Evolutionary conservation across 257 asterid species (phyloP), one percentile per base, ranked within the genome.

Genomic region (Dorcoceras hygrometricum): DNA sequence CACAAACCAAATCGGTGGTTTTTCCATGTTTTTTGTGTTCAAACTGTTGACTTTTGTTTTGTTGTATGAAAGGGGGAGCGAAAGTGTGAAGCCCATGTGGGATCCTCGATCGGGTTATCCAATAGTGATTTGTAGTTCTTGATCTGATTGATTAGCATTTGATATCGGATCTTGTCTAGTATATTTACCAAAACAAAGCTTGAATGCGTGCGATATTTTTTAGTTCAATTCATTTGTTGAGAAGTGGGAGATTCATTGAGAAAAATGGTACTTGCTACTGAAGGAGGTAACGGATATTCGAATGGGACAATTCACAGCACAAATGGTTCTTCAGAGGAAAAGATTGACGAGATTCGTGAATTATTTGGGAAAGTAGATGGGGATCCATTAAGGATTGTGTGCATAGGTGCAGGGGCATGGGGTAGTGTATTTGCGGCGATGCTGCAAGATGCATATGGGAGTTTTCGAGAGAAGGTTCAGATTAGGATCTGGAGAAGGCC

Each of bases 391-490:
- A 82, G 94, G 81, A 90, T 93, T 5, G 96, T 85, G 11, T 88
- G 87, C 24, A 87, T 93, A 0, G 97, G 97, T 18, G 98, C 96
- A 14, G 98, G 97, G 60, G 98, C 98, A 19, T 93, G 98, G 97
- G 98, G 98, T 8, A 86, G 97, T 73, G 98, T 90, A 4, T 93
- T 93, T 77, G 83, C 81, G 8, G 97, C 98, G 23, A 74, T 93
- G 94, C 84, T 93, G 34, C 98, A 93, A 71, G 96, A 93, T 62
- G 84, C 87, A 16, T 93, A 93, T 23, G 96, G 91, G 11, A 57
- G 57, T 67, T 78, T 84, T 25, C 87, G 97, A 0, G 95, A 93
- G 27, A 93, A 90, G 82, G 78, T 90, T 70, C 96, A 90, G 72
- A 78, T 93, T 64, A 71, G 98, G 79, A 82, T 93, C 78, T 93